phyloP scores from a whole-genome alignment of 75 land plant species.

The Pinus taeda region DNA sequence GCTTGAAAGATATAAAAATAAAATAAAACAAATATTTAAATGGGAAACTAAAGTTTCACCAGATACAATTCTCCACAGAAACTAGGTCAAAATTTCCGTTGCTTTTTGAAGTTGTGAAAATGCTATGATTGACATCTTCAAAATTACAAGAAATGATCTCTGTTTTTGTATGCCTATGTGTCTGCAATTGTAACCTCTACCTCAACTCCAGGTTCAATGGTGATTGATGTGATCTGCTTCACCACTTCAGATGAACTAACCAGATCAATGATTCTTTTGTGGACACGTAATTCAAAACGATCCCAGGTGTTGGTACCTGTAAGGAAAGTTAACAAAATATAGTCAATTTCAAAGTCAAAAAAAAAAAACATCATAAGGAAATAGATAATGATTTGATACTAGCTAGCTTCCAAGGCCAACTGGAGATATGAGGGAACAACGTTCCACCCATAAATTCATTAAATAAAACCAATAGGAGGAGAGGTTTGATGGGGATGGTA shows the following conservation, averaged over 20 bases:
- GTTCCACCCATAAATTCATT: not conserved
- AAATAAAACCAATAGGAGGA: not conserved
- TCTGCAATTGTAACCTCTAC: constrained; percentile 59
- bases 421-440: not conserved
- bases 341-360: not conserved
- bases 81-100: not conserved
- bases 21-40: not conserved
- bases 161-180: not conserved
- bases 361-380: not conserved
- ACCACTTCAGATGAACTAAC: constrained; percentile 61
- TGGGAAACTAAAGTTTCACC: not conserved
- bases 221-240: constrained; percentile 64
- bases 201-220: constrained; percentile 65
- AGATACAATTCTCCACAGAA: not conserved
- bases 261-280: constrained; percentile 57
- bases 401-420: not conserved
- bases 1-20: not conserved
- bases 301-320: constrained; percentile 64
- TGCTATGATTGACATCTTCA: not conserved
- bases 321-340: not conserved
- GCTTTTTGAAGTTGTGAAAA: not conserved
- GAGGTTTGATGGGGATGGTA: not conserved
- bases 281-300: constrained; percentile 53
- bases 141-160: not conserved
- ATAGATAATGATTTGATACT: not conserved